Evolutionary conservation across 805 yeast species (phyloP), one percentile per base, ranked within the genome.

Genomic region (Nakazawaea anatomiae): DNA sequence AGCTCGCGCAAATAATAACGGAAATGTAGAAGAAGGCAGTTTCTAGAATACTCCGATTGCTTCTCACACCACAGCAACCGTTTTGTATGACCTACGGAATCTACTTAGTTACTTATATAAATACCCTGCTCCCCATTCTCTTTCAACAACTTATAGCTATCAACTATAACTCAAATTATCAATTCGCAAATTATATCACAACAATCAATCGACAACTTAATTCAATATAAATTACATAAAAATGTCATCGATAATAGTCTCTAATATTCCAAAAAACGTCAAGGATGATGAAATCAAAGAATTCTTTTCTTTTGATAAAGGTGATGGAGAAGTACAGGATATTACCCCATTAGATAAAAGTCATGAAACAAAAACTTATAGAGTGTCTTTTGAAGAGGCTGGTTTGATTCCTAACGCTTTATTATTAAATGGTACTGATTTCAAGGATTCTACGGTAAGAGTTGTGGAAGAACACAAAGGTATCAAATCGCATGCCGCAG

Each of bases 211-310:
- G 2, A 38, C 40, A 38, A 38, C 10, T 38, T 2, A 11, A 38
- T 12, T 12, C 4, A 4, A 7, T 6, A 38, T 11, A 12, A 12
- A 1, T 3, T 11, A 38, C 9, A 42, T 30, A 31, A 32, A 34
- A 27, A 49, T 49, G 52, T 11, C 48, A 6, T 27, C 52, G 11
- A 29, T 44, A 35, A 44, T 49, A 8, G 52, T 30, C 12, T 49
- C 52, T 12, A 44, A 31, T 70, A 96, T 83, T 50, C 96, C 96
- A 67, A 81, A 89, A 0, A 95, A 82, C 1, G 96, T 89, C 31
- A 83, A 88, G 0, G 95, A 87, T 0, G 96, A 86, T 0, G 96
- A 89, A 49, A 89, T 89, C n/a, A 31, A 31, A 5, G 48, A 49
- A 9, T 49, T 44, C n/a, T 49, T 49, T 18, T 12, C 42, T 4